Base-by-base conservation (phyloP, 306 rosid genomes). In the Dryas drummondii region DNA sequence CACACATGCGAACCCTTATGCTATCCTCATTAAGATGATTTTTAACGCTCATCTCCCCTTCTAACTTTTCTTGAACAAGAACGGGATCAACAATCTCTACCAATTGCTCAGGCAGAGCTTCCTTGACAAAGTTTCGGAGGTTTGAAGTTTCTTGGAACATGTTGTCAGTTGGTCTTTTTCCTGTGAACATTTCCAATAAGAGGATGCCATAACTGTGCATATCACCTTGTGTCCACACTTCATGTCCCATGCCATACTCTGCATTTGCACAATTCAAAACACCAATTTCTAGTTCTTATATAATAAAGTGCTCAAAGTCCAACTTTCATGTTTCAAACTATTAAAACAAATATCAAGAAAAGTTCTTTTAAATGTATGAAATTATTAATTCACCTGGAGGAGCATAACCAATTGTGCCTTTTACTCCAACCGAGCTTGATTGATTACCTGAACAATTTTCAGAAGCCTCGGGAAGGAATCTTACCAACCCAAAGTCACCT, bases 401-500 rank as follows among this genome's bases (percentile, higher is more conserved):
- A 44, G 74, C 70, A 40, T 81, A 84, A 9, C 85, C 88, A n/a
- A 81, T 66, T 0, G 86, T 67, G 17, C 84, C 86, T 53, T 57
- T 81, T 2, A 81, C 62, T 6, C 53, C 67, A 2, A 51, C 15
- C 26, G 86, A 40, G 44, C 75, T 22, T 0, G 59, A 63, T 44
- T 78, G 79, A 15, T 1, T 9, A 11, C 50, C 22, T n/a, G 81
- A 66, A 47, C 44, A 47, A 1, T 45, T 41, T 5, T 47, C 56
- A 17, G 55, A 40, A 6, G 73, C 16, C 60, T 67, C 71, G 1
- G 48, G 14, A 5, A 77, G 37, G 16, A 84, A 53, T 6, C 59
- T 84, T 45, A 67, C 83, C 41, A 84, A 51, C 11, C 87, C 85
- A 0, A 84, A 84, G 26, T 85, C 88, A 2, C 84, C 63, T 1